phyloP scores from a whole-genome alignment of 495 filamentous ascomycete species.

The Hypoxylon intermedium region DNA sequence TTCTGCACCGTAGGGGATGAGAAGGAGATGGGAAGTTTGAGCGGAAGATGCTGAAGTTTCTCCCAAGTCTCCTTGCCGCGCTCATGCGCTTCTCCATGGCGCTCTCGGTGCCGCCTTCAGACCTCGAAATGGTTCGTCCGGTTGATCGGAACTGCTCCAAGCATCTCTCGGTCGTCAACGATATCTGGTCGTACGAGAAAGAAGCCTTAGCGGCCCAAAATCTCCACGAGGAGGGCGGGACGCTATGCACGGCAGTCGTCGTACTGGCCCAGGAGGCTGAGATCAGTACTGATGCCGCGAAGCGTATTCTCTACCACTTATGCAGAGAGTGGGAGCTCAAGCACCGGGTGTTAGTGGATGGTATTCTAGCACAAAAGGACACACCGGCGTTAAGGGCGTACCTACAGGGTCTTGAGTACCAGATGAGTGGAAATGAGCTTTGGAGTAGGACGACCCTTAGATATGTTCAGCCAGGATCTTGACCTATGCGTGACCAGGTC shows the following conservation, averaged over 20 bases:
- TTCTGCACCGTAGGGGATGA: not conserved
- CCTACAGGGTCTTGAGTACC: constrained; percentile 46
- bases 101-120: constrained; percentile 32
- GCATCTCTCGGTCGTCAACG: constrained; percentile 52
- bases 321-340: constrained; percentile 45
- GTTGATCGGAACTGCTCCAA: constrained; percentile 44
- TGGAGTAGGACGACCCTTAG: constrained; percentile 46
- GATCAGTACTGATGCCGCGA: constrained; percentile 29
- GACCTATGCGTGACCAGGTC: too few relatives aligned
- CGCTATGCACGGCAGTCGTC: constrained; percentile 40
- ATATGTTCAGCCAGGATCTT: constrained; percentile 1
- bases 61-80: constrained; percentile 43
- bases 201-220: constrained; percentile 22
- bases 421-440: constrained; percentile 52
- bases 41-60: not conserved
- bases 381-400: constrained; percentile 30
- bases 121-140: constrained; percentile 25
- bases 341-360: constrained; percentile 27
- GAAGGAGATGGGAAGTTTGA: not conserved
- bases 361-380: constrained; percentile 13
- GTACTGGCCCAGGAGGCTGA: constrained; percentile 34
- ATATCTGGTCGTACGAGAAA: too few relatives aligned
- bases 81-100: constrained; percentile 51
- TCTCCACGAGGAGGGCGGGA: constrained; percentile 41
- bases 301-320: constrained; percentile 44